Evolutionary conservation across 2,329 filamentous ascomycete species (phyloP).

Genomic region (Amphichorda felina): DNA sequence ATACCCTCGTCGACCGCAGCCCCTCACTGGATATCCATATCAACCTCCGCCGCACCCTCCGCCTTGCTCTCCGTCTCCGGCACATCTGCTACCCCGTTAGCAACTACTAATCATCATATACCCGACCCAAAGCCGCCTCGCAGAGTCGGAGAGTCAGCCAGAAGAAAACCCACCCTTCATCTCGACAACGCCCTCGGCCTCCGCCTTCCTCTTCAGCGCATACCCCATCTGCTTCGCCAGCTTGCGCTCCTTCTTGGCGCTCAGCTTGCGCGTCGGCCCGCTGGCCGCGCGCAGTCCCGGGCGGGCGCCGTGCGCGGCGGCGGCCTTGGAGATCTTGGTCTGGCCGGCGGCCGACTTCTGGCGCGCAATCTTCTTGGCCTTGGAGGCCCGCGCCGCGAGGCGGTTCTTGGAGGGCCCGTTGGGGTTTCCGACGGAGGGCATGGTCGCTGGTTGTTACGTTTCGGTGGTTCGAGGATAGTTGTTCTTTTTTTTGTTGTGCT

Average conservation of each 20-base stretch:
- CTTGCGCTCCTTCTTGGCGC: constrained; percentile 44
- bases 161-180: constrained; percentile 30
- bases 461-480: neutral
- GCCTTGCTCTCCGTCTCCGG: constrained; percentile 1
- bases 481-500: neutral
- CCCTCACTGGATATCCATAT: constrained; percentile 10
- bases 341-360: constrained; percentile 26
- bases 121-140: neutral
- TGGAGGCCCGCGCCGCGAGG: constrained; percentile 31
- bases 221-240: constrained; percentile 40
- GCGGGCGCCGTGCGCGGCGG: constrained; percentile 35
- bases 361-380: constrained; percentile 28
- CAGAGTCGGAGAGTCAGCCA: too few species aligned
- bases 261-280: constrained; percentile 37
- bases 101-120: neutral
- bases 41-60: constrained; percentile 5
- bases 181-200: constrained; percentile 33
- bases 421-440: constrained; percentile 47
- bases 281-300: constrained; percentile 42
- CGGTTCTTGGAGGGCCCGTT: constrained; percentile 45
- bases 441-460: constrained; percentile 12
- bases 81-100: neutral
- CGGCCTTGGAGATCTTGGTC: constrained; percentile 27
- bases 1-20: too few species aligned
- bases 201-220: constrained; percentile 39